Percentiles rank a stretch among this genome's conserved stretches.
Evolutionary conservation across 257 asterid genomes (phyloP).

Genomic region (Handroanthus guayacan): DNA sequence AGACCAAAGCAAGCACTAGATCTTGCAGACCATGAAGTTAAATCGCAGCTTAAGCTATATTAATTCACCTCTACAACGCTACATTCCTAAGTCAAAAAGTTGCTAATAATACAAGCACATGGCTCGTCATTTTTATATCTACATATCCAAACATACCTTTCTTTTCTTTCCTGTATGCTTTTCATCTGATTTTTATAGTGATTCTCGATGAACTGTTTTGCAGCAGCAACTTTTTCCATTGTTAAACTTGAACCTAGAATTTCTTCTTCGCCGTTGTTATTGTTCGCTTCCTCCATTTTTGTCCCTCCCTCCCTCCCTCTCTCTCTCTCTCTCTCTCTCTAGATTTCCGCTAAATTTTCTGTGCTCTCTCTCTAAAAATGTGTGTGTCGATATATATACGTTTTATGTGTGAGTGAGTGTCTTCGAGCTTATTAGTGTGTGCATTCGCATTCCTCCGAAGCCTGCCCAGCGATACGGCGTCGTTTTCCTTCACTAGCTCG

Average conservation of each 20-base stretch:
- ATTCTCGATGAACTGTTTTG: conserved; percentile 93
- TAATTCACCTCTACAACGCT: conserved; percentile 27
- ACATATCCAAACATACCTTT: conserved; percentile 58
- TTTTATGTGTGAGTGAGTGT: conserved; percentile 10
- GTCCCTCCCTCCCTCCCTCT: conserved; percentile 36
- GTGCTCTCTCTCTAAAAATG: conserved; percentile 3
- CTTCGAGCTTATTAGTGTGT: conserved; percentile 4
- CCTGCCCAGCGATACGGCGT: conserved; percentile 24
- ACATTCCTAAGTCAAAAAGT: conserved; percentile 34
- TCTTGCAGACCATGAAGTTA: conserved; percentile 38
- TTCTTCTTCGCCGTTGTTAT: conserved; percentile 60
- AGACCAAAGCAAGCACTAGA: conserved; percentile 42
- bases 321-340: conserved; percentile 38
- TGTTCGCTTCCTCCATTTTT: conserved; percentile 53
- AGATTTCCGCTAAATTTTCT: conserved; percentile 44
- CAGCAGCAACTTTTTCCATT: conserved; percentile 99
- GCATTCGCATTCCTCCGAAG: not conserved
- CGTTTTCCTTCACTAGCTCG: conserved; percentile 37
- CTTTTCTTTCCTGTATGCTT: conserved; percentile 89
- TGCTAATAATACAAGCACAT: conserved; percentile 19
- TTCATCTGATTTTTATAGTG: conserved; percentile 98
- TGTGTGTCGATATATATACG: conserved; percentile 21
- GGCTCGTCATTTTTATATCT: conserved; percentile 15
- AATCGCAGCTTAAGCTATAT: conserved; percentile 28
- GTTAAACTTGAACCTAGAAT: conserved; percentile 86